phyloP scores from a whole-genome alignment of 495 filamentous ascomycete species.

The Hypomontagnella submonticulosa region DNA sequence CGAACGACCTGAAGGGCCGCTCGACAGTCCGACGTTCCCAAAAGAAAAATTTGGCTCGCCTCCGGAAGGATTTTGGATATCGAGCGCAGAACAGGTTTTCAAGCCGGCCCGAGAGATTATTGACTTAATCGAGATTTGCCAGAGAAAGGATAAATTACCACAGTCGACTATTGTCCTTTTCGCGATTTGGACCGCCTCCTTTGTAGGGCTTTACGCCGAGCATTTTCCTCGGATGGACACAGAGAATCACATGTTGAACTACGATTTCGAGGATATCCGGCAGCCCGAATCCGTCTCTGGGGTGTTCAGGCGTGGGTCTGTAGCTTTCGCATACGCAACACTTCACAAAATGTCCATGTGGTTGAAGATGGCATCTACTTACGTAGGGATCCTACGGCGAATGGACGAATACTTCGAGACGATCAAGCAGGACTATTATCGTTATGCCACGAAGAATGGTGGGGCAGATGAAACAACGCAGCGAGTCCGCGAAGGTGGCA shows the following conservation, averaged over 20 bases:
- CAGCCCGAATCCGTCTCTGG: conserved; percentile 45
- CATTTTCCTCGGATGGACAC: conserved; percentile 85
- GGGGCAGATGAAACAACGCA: conserved; percentile 41
- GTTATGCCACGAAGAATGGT: conserved; percentile 43
- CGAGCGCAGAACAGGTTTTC: conserved; percentile 79
- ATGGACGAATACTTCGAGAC: conserved; percentile 74
- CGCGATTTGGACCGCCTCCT: conserved; percentile 83
- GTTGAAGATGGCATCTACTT: conserved; percentile 76
- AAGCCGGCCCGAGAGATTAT: conserved; percentile 77
- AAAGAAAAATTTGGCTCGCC: conserved; percentile 61
- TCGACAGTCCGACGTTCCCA: conserved; percentile 75
- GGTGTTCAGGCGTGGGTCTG: conserved; percentile 52
- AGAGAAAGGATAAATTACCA: conserved; percentile 72
- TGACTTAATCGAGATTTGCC: conserved; percentile 77
- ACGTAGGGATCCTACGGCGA: conserved; percentile 72
- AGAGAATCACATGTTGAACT: conserved; percentile 66
- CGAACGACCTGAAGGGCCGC: conserved; percentile 72
- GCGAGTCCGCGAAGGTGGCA: conserved; percentile 60
- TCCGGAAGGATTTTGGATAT: conserved; percentile 73
- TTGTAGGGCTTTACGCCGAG: conserved; percentile 74
- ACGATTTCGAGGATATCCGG: conserved; percentile 42
- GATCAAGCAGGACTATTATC: conserved; percentile 69
- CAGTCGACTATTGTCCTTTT: conserved; percentile 86
- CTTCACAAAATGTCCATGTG: conserved; percentile 70
- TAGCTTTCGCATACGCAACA: conserved; percentile 54